Evolutionary conservation across 345 rosid genomes (phyloP), one percentile per base, ranked within the genome.

Genomic region (Alliaria petiolata): DNA sequence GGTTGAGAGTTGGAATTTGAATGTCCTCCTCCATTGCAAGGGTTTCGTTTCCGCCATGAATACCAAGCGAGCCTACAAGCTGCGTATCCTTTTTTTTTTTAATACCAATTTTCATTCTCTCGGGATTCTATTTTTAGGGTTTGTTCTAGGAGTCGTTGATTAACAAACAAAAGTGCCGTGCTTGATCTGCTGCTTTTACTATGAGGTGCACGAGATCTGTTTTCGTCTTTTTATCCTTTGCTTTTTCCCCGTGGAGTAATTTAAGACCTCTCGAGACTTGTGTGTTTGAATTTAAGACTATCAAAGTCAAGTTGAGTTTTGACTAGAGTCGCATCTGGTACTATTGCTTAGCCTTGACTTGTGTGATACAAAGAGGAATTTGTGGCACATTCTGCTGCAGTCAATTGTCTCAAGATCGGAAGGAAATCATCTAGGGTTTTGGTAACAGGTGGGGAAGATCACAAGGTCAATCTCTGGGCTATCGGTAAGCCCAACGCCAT

Each of bases 401-500:
- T 95, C 15, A 95, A 95, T 69, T 95, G 99, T 76, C 96, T 95
- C 19, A 88, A 88, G 85, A 91, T 95, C 70, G 99, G 99, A 36
- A 87, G 97, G 87, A 95, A 95, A 67, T 86, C 99, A 1, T 91
- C 99, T 1, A 81, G 99, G 76, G 92, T 95, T 81, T 86, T 95
- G 12, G 93, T 91, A 11, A 95, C 99, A 0, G 99, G 97, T 73
- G 99, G 99, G 53, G 99, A 95, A 85, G 99, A 95, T 84, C 93
- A 88, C 71, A 95, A 88, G 76, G 99, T 95, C 61, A 95, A 95
- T 83, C 93, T 95, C 56, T 95, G 99, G 99, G 96, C 99, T 83
- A 95, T 95, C 58, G 99, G 99, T 77, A 95, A 95, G 81, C 99
- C 99, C 81, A 91, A 95, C 62, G 92, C 99, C 47, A 84, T 95